These are phyloP conservation scores for Cutaneotrichosporon sp. DNA, from an alignment of 1,284 basidiomycete species.

Conservation along the genomic window DNA sequence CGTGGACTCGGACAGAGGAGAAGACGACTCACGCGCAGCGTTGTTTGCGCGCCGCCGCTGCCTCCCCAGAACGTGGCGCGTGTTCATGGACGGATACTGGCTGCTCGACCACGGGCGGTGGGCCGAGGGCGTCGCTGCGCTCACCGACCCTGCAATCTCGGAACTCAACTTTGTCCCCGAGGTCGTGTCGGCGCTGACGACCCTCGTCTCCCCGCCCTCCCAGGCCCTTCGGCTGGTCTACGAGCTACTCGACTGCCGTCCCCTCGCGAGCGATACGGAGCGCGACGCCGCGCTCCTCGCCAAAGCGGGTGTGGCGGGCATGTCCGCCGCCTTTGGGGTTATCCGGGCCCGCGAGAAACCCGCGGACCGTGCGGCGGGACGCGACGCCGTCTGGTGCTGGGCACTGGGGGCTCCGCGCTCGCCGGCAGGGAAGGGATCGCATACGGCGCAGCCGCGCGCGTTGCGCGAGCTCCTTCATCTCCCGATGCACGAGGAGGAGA, in stretches of 20 bases:
- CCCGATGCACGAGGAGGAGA: constrained; percentile 38
- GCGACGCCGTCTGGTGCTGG: constrained; percentile 40
- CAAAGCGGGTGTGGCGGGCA: constrained; percentile 21
- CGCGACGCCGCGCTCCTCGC: constrained; percentile 25
- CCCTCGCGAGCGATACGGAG: constrained; percentile 10
- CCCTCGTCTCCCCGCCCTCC: constrained; percentile 29
- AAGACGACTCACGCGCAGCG: constrained; percentile 12
- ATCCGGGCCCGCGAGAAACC: constrained; percentile 18
- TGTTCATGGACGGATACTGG: constrained; percentile 44
- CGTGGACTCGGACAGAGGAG: constrained; percentile 13
- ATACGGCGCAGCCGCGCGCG: constrained; percentile 26
- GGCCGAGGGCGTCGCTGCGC: constrained; percentile 24
- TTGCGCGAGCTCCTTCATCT: constrained; percentile 40
- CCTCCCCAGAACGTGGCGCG: constrained; percentile 35
- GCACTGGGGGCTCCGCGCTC: constrained; percentile 30
- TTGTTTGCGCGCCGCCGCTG: constrained; percentile 33
- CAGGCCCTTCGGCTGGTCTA: constrained; percentile 27
- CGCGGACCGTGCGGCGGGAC: constrained; percentile 13
- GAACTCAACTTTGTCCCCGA: constrained; percentile 37
- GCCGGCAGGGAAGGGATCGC: constrained; percentile 23
- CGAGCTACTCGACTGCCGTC: constrained; percentile 20
- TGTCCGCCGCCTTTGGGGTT: constrained; percentile 26
- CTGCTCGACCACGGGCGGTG: constrained; percentile 36
- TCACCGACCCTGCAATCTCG: constrained; percentile 37
- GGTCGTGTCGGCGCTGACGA: constrained; percentile 32